Conservation (phyloP, 805 yeast genomes). For the Yamadazyma nakazawae region DNA sequence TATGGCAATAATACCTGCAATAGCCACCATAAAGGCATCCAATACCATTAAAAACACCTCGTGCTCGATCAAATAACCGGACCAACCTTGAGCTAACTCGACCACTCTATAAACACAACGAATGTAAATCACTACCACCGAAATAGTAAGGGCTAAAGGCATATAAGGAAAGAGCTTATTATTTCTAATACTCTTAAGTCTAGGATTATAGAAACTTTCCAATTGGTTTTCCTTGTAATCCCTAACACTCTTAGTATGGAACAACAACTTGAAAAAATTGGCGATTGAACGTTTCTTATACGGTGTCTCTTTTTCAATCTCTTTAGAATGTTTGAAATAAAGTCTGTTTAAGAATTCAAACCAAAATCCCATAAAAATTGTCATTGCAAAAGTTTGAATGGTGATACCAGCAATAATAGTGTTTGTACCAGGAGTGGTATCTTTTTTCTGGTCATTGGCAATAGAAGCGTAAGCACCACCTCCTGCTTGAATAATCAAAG, state of each 20-base stretch:
- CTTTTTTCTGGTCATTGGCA: slow-evolving; percentile 21
- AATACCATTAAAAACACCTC: slow-evolving; percentile 37
- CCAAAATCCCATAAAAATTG: slow-evolving; percentile 34
- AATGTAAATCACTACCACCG: slow-evolving; percentile 33
- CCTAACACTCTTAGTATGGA: slow-evolving; percentile 23
- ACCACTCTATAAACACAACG: slow-evolving; percentile 39
- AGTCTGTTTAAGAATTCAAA: slow-evolving; percentile 32
- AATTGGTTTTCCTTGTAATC: slow-evolving; percentile 21
- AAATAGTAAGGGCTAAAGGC: slow-evolving; percentile 32
- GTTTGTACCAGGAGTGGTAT: slow-evolving; percentile 31
- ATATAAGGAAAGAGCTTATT: slow-evolving; percentile 27
- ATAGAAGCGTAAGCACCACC: slow-evolving; percentile 38
- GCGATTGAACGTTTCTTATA: slow-evolving; percentile 18
- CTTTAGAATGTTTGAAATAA: slow-evolving; percentile 24
- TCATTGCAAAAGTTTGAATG: slow-evolving; percentile 39
- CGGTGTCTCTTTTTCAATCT: slow-evolving; percentile 13
- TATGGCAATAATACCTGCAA: slow-evolving; percentile 32
- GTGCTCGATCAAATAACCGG: slow-evolving; percentile 33
- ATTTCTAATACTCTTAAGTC: slow-evolving; percentile 21
- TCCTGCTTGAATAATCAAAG: slow-evolving; percentile 36
- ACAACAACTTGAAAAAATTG: slow-evolving; percentile 28
- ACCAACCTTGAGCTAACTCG: slow-evolving; percentile 37
- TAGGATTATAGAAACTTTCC: slow-evolving; percentile 29
- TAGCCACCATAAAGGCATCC: slow-evolving; percentile 37
- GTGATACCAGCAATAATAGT: slow-evolving; percentile 38